Percentiles rank a stretch among this genome's conserved stretches.
Conservation (phyloP, 2,329 filamentous ascomycete genomes). For the Epichloe scottii region DNA sequence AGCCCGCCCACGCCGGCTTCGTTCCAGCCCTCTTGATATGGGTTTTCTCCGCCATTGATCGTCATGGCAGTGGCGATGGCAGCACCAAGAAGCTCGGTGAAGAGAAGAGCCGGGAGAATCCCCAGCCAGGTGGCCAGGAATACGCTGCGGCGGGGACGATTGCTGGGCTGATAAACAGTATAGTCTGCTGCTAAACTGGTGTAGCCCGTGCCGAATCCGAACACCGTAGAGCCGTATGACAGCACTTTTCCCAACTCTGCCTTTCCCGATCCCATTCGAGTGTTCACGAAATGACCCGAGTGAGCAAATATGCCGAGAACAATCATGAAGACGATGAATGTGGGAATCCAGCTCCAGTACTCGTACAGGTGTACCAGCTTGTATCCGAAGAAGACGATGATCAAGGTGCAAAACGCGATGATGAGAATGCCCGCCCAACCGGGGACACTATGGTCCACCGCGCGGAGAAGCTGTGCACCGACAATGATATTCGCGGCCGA, state of each 20-base stretch:
- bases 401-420: conserved; percentile 53
- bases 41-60: conserved; percentile 6
- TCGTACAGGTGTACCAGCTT: conserved; percentile 64
- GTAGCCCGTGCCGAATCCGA: conserved; percentile 50
- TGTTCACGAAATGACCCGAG: conserved; percentile 49
- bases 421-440: conserved; percentile 62
- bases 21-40: background rate
- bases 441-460: conserved; percentile 54
- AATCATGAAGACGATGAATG: conserved; percentile 52
- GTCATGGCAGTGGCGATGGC: conserved; percentile 50
- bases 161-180: conserved; percentile 58
- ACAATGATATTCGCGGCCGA: conserved; percentile 64
- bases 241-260: conserved; percentile 49
- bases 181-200: conserved; percentile 55
- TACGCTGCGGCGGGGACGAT: conserved; percentile 42
- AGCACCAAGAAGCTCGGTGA: conserved; percentile 51
- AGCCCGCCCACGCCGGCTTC: conserved; percentile 47
- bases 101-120: conserved; percentile 54
- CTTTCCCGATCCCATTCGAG: conserved; percentile 45
- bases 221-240: conserved; percentile 59
- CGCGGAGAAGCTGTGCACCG: conserved; percentile 59
- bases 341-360: conserved; percentile 61
- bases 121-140: conserved; percentile 57
- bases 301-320: conserved; percentile 44
- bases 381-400: conserved; percentile 64